Conservation (phyloP, 345 rosid species). For the Xanthoceras sorbifolium region DNA sequence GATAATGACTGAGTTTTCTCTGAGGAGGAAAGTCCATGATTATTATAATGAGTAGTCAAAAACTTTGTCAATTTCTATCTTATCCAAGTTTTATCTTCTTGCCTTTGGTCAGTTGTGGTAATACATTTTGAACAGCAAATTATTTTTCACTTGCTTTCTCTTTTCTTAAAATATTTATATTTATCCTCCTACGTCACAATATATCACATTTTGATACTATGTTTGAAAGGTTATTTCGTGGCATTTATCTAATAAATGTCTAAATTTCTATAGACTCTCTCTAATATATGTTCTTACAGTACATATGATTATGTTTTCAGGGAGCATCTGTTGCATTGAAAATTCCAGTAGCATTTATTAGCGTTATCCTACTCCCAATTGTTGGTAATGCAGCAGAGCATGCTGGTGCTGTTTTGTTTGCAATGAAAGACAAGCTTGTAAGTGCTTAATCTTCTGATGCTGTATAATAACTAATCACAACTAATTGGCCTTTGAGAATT, state of each 20-base stretch:
- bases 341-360: conserved; percentile 48
- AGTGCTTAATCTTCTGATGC: conserved; percentile 14
- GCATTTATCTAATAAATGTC: neutral
- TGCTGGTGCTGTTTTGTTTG: conserved; percentile 55
- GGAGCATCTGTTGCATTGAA: conserved; percentile 50
- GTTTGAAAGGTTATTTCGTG: neutral
- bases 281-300: neutral
- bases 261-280: neutral
- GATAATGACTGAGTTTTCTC: conserved; percentile 3
- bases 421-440: conserved; percentile 62
- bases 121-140: too few species aligned
- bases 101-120: too few species aligned
- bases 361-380: conserved; percentile 53
- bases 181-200: neutral
- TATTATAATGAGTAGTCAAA: too few species aligned
- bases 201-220: too few species aligned
- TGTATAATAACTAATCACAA: neutral
- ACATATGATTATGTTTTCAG: conserved; percentile 24
- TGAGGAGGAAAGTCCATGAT: neutral
- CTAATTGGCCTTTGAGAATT: neutral
- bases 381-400: conserved; percentile 67
- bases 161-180: too few species aligned
- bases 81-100: too few species aligned
- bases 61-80: neutral
- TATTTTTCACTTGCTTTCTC: too few species aligned